Base-by-base conservation (phyloP, 139 green algal genomes). In the Mychonastes homosphaera region DNA sequence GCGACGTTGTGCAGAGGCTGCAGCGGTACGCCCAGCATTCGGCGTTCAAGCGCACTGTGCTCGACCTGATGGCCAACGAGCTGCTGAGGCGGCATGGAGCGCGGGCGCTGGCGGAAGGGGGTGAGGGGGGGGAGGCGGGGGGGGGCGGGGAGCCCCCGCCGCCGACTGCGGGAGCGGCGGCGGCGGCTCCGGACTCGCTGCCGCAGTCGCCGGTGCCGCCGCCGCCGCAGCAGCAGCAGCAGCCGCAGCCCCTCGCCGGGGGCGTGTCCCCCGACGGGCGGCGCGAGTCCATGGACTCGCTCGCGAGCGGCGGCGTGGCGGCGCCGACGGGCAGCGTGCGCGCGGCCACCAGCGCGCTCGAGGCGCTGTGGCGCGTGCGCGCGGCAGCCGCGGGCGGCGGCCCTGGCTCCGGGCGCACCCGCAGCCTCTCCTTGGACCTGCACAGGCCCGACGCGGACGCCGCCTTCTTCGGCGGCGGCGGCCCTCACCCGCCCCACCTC, bases 31-130 rank as follows among this genome's bases (percentile, higher is more conserved):
- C 52, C 36, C 56, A 86, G 56, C 67, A 72, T 32, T 74, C 62
- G 54, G 32, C 75, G 1, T 63, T 93, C n/a, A 83, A 83, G 65
- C 80, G 85, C 53, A 89, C 77, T 28, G 78, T 95, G 34, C 75
- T 95, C 53, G 87, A 95, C 67, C 79, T 92, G 65, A 92, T 95
- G 43, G 84, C 86, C 3, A 80, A 83, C 54, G 87, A 94, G 74
- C 65, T 94, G 61, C 62, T 91, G 29, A 62, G 66, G 19, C 59
- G 53, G 18, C 72, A 79, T 45, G 41, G 56, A 53, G 53, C 39
- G 26, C n/a, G 50, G 2, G 10, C 64, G 41, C 56, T 58, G 8
- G 49, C 58, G 49, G 60, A 43, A 39, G 60, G 59, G 32, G 18
- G 35, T 4, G 18, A 27, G n/a, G 50, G 18, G 27, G 53, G 40